Evolutionary conservation across 768 basidiomycete genomes (phyloP), one percentile per base, ranked within the genome.

Genomic region (Lactarius evosmus): DNA sequence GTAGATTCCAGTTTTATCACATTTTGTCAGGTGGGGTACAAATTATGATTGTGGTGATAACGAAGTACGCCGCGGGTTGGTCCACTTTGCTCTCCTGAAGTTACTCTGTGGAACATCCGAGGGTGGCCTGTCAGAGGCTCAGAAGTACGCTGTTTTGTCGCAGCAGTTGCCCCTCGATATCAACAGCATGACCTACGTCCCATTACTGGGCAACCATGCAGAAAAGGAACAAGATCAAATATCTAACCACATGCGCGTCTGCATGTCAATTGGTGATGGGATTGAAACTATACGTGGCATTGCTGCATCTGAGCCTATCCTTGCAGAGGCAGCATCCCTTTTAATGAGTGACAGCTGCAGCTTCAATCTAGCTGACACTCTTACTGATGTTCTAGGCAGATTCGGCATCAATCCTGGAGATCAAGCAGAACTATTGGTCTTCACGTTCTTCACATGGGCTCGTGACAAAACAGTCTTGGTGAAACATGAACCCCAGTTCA

Each of bases 241-340:
- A 30, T 22, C 25, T 11, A 54, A 29, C 52, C 52, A 54, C 25
- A 54, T 54, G 52, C 52, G 52, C 12, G 52, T 54, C 22, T 54
- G 52, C 19, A 2, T 29, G 29, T 14, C 25, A 25, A 12, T 54
- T 8, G 25, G 25, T 5, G 8, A 29, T 8, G 52, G 32, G 9
- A 22, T 22, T 11, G 29, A 54, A 33, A 22, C 17, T 25, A 54
- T 54, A 30, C 25, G 17, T 27, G 32, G 29, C 27, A 29, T 29
- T 30, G 32, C 27, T 9, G 29, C 52, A 27, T 54, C 52, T 17
- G 52, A 54, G 27, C 52, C 52, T 11, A 29, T 54, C 27, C 52
- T 54, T 16, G 27, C 52, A 11, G 52, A 54, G 19, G 52, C 52
- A 9, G 52, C 52, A 12, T 54, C 32, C 27, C 25, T 9, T 30